A percentile compares a stretch with the other conserved stretches of the same genome.
Conservation (phyloP, 2,329 filamentous ascomycete genomes). For the Pseudodiploospora longispora region DNA sequence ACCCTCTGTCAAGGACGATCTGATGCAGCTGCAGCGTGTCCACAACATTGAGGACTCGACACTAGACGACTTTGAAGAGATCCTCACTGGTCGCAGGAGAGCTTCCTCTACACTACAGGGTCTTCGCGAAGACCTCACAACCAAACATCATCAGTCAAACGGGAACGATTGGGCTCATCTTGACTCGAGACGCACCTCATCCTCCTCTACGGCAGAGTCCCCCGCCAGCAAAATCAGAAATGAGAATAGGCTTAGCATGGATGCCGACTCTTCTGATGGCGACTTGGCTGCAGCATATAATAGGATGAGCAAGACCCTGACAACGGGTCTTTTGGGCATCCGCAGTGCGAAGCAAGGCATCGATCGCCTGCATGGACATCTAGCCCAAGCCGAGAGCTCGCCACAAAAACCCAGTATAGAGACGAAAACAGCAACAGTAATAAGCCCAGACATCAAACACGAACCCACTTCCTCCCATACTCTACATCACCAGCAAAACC, state of each 20-base stretch:
- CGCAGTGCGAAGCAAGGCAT: constrained; percentile 50
- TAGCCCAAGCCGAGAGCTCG: constrained; percentile 32
- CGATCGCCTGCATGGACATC: constrained; percentile 45
- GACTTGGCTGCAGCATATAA: constrained; percentile 35
- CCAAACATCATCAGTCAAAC: constrained; percentile 8
- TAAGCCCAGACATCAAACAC: constrained; percentile 1
- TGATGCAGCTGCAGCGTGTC: constrained; percentile 42
- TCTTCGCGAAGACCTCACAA: constrained; percentile 17
- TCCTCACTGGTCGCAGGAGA: constrained; percentile 33
- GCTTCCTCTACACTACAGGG: constrained; percentile 16
- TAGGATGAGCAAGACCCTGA: constrained; percentile 45
- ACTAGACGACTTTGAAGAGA: constrained; percentile 48
- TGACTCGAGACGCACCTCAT: constrained; percentile 9
- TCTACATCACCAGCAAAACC: constrained; percentile 7
- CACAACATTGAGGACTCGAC: constrained; percentile 53
- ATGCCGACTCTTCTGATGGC: constrained; percentile 23
- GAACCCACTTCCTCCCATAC: background rate
- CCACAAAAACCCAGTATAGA: constrained; percentile 5
- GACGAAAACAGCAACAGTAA: background rate
- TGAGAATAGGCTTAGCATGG: constrained; percentile 8
- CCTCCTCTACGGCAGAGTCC: background rate
- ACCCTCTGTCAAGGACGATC: constrained; percentile 47
- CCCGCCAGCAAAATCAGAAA: constrained; percentile 13
- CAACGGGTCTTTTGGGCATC: constrained; percentile 43
- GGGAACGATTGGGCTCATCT: constrained; percentile 15